A percentile compares a stretch with the other conserved stretches of the same genome.
Evolutionary conservation across 768 basidiomycete genomes (phyloP).

Genomic region (Fomitopsis serialis): DNA sequence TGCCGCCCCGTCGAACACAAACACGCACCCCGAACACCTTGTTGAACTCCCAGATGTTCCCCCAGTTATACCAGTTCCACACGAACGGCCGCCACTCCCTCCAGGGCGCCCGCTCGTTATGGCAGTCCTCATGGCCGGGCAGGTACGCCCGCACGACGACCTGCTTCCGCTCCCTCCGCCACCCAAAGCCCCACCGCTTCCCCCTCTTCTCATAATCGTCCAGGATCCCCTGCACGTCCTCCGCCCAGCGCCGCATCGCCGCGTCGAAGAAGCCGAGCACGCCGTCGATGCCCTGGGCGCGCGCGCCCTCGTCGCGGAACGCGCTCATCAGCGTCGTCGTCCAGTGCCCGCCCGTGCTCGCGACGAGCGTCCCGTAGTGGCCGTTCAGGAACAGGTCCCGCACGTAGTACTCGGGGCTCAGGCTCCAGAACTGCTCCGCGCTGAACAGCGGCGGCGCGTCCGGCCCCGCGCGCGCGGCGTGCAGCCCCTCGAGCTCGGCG

Average conservation of each 20-base stretch:
- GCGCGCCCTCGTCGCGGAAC: constrained; percentile 28
- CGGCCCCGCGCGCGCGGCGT: constrained; percentile 5
- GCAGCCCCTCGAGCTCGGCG: constrained; percentile 40
- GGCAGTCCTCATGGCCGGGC: constrained; percentile 65
- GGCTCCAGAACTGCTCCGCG: constrained; percentile 48
- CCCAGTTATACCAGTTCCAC: constrained; percentile 63
- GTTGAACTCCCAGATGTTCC: constrained; percentile 52
- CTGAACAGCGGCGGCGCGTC: constrained; percentile 38
- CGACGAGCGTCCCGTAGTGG: constrained; percentile 57
- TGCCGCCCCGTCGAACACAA: not conserved
- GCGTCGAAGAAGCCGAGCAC: constrained; percentile 53
- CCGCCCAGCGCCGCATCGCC: constrained; percentile 54
- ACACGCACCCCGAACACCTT: constrained; percentile 46
- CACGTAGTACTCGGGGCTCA: constrained; percentile 50
- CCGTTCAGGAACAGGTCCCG: constrained; percentile 37
- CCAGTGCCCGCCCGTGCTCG: constrained; percentile 69
- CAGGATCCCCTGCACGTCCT: constrained; percentile 41
- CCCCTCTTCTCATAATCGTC: constrained; percentile 24
- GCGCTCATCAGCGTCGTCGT: constrained; percentile 49
- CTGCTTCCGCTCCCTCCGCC: constrained; percentile 23
- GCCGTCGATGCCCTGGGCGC: constrained; percentile 44
- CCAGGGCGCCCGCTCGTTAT: constrained; percentile 42
- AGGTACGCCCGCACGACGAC: constrained; percentile 57
- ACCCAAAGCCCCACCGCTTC: constrained; percentile 11
- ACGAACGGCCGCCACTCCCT: constrained; percentile 35